Evolutionary conservation across 139 green algal species (phyloP), one percentile per base, ranked within the genome.

Genomic region (Auxenochlorella pyrenoidosa): DNA sequence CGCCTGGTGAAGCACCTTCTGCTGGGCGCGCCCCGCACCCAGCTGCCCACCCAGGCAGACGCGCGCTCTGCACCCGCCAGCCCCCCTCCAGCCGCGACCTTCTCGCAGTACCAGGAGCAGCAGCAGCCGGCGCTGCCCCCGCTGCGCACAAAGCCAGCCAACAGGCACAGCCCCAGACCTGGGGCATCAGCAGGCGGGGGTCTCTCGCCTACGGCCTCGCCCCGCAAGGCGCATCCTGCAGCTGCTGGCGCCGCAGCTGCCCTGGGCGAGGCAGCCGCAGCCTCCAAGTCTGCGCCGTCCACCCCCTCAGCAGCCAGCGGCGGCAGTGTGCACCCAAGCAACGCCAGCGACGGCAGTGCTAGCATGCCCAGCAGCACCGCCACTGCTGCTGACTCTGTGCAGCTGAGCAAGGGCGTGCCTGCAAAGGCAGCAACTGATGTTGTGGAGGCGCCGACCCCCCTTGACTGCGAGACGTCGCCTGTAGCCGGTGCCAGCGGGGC

Each of bases 1-100:
- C 84, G 60, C 71, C 44, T 66, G 65, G 75, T 32, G 13, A 47
- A 54, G 16, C 84, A 30, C 32, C 30, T 75, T 59, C 71, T 85
- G 75, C 43, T 83, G 83, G 83, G 75, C 73, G 12, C 36, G 18
- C 38, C 83, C 22, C 75, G 54, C 51, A n/a, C 36, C 21, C 19
- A 8, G n/a, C 44, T 19, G 24, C 5, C 26, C 32, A 0, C 58
- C 40, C 26, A 15, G 59, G n/a, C 41, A 30, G 36, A 30, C 22
- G 78, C 21, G 1, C 21, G 36, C 38, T 28, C 71, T 3, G 71
- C 71, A 3, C 34, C 38, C n/a, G 18, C 38, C 36, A 10, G 8
- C n/a, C 16, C 38, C 71, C 1, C 30, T 47, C 21, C 36, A 28
- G 71, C 24, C n/a, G 1, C 71, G 54, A 36, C 71, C 71, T 75